These are phyloP conservation scores for Lentinula lateritia DNA, from an alignment of 768 basidiomycete species.

Conservation along the genomic window DNA sequence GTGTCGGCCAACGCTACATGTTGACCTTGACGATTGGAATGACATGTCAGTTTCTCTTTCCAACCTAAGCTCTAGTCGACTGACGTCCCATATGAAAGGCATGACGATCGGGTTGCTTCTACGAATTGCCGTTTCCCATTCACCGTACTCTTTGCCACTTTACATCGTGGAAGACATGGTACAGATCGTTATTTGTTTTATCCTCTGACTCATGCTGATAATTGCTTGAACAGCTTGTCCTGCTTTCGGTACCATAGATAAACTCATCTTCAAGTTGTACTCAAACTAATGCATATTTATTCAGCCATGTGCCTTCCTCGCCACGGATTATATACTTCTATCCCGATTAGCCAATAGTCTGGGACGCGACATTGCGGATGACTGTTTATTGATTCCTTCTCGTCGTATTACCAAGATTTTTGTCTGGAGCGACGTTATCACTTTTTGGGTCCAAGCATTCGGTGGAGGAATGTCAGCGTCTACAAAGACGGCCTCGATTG, in stretches of 20 bases:
- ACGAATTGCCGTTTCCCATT: not conserved
- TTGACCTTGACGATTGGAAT: constrained; percentile 12
- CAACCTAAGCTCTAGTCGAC: not conserved
- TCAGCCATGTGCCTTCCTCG: constrained; percentile 56
- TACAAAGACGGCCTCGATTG: constrained; percentile 6
- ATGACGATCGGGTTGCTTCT: not conserved
- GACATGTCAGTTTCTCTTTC: constrained; percentile 6
- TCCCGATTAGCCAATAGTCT: constrained; percentile 33
- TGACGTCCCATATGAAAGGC: not conserved
- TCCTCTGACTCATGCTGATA: not conserved
- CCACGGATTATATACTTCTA: constrained; percentile 46
- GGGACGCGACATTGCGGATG: constrained; percentile 26
- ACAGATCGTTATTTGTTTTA: not conserved
- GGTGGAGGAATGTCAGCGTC: constrained; percentile 29
- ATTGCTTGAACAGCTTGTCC: not conserved
- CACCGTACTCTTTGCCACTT: not conserved
- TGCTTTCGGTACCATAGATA: not conserved
- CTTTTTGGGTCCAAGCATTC: constrained; percentile 45
- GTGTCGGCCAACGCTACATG: constrained; percentile 6
- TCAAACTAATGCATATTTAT: not conserved
- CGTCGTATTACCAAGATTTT: constrained; percentile 39
- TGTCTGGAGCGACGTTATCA: constrained; percentile 43
- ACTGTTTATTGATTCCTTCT: constrained; percentile 34
- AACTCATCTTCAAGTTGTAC: not conserved
- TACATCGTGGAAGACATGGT: not conserved